phyloP scores from a whole-genome alignment of 1,284 basidiomycete genomes.

The Rhodotorula sp. region DNA sequence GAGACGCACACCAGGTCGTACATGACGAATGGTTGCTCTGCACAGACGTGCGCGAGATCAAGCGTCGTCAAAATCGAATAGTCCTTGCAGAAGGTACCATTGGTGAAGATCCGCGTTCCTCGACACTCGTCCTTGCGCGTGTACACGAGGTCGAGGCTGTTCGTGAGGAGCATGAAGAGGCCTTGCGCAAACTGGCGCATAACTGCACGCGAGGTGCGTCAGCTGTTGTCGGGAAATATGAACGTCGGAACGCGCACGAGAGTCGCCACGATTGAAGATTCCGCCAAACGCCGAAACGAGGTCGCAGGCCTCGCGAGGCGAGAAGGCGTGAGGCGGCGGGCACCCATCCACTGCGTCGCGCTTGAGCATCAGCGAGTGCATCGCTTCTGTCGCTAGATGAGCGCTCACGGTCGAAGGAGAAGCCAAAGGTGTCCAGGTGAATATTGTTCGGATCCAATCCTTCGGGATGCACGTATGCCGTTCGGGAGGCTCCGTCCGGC shows the following conservation, averaged over 20 bases:
- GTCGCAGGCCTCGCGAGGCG: slow-evolving; percentile 9
- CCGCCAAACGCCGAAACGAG: slow-evolving; percentile 6
- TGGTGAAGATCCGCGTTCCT: neutral
- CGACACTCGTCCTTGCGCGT: neutral
- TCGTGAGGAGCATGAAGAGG: slow-evolving; percentile 8
- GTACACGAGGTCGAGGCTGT: neutral
- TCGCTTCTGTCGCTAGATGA: neutral
- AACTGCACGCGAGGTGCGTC: neutral
- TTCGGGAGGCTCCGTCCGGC: neutral
- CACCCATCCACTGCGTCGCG: neutral
- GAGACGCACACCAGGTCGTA: slow-evolving; percentile 7
- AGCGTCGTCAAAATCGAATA: neutral
- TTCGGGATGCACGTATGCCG: neutral
- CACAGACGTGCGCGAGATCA: neutral
- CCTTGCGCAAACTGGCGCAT: slow-evolving; percentile 10
- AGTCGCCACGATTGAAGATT: slow-evolving; percentile 1
- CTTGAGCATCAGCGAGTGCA: neutral
- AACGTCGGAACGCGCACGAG: neutral
- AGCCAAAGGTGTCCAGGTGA: neutral
- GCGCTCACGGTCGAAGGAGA: neutral
- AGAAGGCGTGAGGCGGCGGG: slow-evolving; percentile 3
- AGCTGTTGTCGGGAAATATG: neutral
- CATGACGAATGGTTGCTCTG: neutral
- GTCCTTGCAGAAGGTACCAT: neutral
- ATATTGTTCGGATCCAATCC: neutral